Evolutionary conservation across 768 basidiomycete genomes (phyloP), one percentile per base, ranked within the genome.

Genomic region (Cystobasidium ongulense): DNA sequence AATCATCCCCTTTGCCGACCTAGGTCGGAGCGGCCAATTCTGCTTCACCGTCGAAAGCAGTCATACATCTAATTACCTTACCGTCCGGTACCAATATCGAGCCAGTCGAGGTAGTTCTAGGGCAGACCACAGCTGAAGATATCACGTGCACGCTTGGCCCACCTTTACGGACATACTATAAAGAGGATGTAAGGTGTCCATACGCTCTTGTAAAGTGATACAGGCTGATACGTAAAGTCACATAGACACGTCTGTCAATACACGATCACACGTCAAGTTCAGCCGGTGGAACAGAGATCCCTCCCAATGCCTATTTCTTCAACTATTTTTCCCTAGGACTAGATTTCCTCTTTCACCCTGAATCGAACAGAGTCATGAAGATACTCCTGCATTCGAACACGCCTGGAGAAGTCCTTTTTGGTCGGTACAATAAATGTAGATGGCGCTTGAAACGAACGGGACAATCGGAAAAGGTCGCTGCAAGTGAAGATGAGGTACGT

Each of bases 51-150:
- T 13, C 57, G 57, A 29, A 27, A 13, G 29, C 33, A 11, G 29
- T 13, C 57, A 59, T 59, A 29, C 57, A 59, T 31, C 17, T 59
- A 2, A 35, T 59, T 15, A 27, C 25, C 21, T 23, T 21, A 13
- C 57, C 25, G 4, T 59, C 57, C 3, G 21, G 57, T 29, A 35
- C 11, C 33, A 2, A 4, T 29, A 35, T 59, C 57, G 57, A 27
- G 1, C 25, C 57, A 59, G 41, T 43, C 25, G 71, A 75, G 1
- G 77, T 83, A 13, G 17, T 53, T 3, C 62, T 83, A 0, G 77
- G 79, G n/a, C 35, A 77, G 25, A 82, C 81, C 25, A 81, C 80
- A 1, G 62, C 76, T n/a, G 81, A 82, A 59, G 81, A 82, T 63
- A 59, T 83, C 5, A 75, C 81, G 13, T 78, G 81, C 46, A 80